phyloP scores from a whole-genome alignment of 768 basidiomycete species.

The Baorangia bicolor region DNA sequence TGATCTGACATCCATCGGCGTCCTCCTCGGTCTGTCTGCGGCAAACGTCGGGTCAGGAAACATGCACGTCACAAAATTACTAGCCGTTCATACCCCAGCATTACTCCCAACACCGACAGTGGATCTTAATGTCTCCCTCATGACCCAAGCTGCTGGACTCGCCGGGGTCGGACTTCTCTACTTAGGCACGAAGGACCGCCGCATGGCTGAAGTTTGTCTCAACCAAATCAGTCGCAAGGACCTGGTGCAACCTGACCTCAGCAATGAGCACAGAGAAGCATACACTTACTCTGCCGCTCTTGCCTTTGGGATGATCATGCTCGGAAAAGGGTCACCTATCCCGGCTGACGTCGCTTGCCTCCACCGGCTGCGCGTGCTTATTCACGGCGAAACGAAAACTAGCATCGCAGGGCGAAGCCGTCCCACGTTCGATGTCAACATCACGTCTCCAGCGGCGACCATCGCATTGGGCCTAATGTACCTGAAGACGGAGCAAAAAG shows the following conservation, averaged over 20 bases:
- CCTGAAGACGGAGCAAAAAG: conserved; percentile 76
- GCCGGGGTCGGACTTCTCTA: conserved; percentile 88
- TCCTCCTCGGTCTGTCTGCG: conserved; percentile 90
- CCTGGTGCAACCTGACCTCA: conserved; percentile 77
- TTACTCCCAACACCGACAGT: conserved; percentile 83
- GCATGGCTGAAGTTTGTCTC: conserved; percentile 92
- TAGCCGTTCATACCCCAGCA: conserved; percentile 92
- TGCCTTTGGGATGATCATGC: conserved; percentile 95
- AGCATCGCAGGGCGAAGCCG: conserved; percentile 37
- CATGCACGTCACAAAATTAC: conserved; percentile 82
- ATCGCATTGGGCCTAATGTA: conserved; percentile 93
- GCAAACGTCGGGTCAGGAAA: conserved; percentile 86
- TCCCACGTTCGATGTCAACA: conserved; percentile 73
- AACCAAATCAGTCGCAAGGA: conserved; percentile 78
- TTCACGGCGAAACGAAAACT: conserved; percentile 67
- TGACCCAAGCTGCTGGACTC: conserved; percentile 87
- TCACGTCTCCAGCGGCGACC: conserved; percentile 90
- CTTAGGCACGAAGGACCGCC: conserved; percentile 80
- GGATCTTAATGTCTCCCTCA: conserved; percentile 85
- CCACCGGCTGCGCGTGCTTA: conserved; percentile 64
- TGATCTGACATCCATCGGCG: conserved; percentile 90
- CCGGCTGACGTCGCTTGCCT: conserved; percentile 76
- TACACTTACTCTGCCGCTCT: conserved; percentile 88
- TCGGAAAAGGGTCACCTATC: conserved; percentile 77
- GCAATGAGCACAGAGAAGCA: conserved; percentile 86